Base-by-base conservation (phyloP, 2,329 filamentous ascomycete genomes). In the Aureobasidium uvarum region DNA sequence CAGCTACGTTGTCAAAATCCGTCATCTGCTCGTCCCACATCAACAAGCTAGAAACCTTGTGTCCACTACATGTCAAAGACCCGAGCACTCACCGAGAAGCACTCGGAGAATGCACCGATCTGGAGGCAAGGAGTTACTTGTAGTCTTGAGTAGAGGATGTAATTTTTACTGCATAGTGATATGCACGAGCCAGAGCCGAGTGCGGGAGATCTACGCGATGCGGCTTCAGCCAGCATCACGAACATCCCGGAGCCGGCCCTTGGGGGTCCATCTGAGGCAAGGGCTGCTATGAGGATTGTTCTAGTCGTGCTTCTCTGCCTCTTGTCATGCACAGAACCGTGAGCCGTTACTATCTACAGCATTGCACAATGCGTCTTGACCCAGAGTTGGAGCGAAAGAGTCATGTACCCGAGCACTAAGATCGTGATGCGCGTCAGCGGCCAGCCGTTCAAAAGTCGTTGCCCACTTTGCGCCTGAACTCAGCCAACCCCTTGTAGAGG, bases 161-260 rank as follows among this genome's bases (percentile, higher is more conserved):
- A 41, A 5, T n/a, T 28, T 18, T 28, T 20, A 13, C n/a, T 56
- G 54, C 54, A 55, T 31, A 46, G 18, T 8, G n/a, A 36, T 16
- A 23, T 60, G 56, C 56, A 41, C 25, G 41, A 41, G 28, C 38
- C 56, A 25, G 31, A 28, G 56, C 11, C 14, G 8, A 43, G 13
- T 36, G 31, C 56, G 56, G 56, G 43, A 48, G 41, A 60, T 60
- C 56, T 45, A 45, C 43, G 56, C 56, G 55, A 28, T 28, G 39
- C 23, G 18, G 38, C 54, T 11, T 45, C 36, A 16, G 2, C 20
- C 39, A 25, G 38, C 39, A 45, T 33, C 25, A 31, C n/a, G 39
- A 45, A 20, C 28, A 14, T 18, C 18, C 16, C 55, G 11, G 11
- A 58, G 28, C 25, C 31, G n/a, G 25, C 2, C 25, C 25, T 4